These are phyloP conservation scores for Paecilomyces formosus DNA, from an alignment of 2,329 filamentous ascomycete species.

Conservation along the genomic window DNA sequence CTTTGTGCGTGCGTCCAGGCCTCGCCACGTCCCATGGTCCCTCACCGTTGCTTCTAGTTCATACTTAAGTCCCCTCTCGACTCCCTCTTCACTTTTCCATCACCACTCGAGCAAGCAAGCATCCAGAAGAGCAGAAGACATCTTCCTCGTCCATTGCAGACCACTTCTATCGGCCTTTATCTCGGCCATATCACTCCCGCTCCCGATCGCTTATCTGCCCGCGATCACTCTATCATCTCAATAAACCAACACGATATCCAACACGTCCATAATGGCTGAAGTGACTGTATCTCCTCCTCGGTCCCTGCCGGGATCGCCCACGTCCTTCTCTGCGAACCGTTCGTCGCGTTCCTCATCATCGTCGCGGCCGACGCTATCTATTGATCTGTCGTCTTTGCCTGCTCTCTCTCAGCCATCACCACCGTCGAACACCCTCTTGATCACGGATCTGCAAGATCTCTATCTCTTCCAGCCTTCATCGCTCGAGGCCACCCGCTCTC, in stretches of 20 bases:
- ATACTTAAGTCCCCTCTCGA: neutral
- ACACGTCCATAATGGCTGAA: conserved; percentile 12
- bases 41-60: neutral
- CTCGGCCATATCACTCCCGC: neutral
- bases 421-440: conserved; percentile 44
- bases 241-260: neutral
- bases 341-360: conserved; percentile 19
- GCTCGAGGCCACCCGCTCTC: conserved; percentile 34
- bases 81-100: neutral
- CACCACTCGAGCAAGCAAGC: neutral
- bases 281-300: conserved; percentile 14
- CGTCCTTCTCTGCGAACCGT: conserved; percentile 13
- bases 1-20: neutral
- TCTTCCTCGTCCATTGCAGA: neutral
- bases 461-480: conserved; percentile 40
- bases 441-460: conserved; percentile 41
- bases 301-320: conserved; percentile 16
- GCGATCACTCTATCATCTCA: neutral
- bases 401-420: conserved; percentile 38
- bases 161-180: neutral
- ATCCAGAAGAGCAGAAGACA: neutral
- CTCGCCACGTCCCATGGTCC: neutral
- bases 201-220: neutral
- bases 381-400: conserved; percentile 40
- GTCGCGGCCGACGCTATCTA: conserved; percentile 31